A percentile compares a stretch with the other conserved stretches of the same genome.
These are phyloP conservation scores for Leptosphaerulina australis DNA, from an alignment of 2,329 filamentous ascomycete species.

Conservation along the genomic window DNA sequence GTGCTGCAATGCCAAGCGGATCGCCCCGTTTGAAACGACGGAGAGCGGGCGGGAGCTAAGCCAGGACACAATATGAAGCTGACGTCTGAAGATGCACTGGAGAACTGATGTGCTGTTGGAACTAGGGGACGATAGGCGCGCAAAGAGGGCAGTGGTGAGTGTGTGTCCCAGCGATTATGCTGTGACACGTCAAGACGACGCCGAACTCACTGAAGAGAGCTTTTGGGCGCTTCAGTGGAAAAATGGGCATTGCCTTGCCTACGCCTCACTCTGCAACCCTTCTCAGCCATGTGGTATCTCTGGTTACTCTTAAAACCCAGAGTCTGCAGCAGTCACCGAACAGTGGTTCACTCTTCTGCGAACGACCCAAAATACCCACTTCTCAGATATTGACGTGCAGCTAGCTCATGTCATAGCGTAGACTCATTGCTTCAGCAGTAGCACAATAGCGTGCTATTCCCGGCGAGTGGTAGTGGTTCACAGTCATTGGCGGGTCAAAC, in stretches of 20 bases:
- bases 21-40: conserved; percentile 31
- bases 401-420: background rate
- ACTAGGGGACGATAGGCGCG: no score
- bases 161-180: background rate
- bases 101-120: background rate
- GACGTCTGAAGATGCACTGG: background rate
- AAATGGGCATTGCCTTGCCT: background rate
- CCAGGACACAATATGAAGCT: background rate
- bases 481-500: conserved; percentile 4
- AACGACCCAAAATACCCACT: background rate
- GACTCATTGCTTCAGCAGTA: background rate
- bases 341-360: background rate
- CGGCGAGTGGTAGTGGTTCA: background rate
- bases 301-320: no score
- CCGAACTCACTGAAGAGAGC: background rate
- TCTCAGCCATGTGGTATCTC: no score
- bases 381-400: background rate
- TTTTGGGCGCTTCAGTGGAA: no score
- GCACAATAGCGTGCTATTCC: background rate
- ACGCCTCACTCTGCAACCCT: background rate
- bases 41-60: conserved; percentile 28
- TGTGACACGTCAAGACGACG: conserved; percentile 1
- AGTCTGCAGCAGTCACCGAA: background rate
- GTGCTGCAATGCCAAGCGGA: conserved; percentile 29
- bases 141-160: no score